Evolutionary conservation across 768 basidiomycete genomes (phyloP).

Genomic region (Trametes cingulata): DNA sequence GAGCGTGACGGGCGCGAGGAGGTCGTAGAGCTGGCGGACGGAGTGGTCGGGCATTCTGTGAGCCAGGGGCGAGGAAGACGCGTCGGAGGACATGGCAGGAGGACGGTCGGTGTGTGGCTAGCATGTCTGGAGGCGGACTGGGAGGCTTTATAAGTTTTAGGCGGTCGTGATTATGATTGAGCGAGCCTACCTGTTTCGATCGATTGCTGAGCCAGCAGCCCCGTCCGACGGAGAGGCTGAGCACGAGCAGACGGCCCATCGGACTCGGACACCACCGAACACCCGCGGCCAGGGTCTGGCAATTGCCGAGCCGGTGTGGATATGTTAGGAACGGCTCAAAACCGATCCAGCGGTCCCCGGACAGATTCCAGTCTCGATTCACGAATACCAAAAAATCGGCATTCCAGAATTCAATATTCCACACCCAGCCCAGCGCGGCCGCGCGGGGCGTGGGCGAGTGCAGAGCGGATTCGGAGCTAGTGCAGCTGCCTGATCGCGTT

Average conservation of each 20-base stretch:
- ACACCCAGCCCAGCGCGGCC: not conserved
- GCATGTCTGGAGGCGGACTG: slow-evolving; percentile 3
- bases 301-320: slow-evolving; percentile 6
- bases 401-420: not conserved
- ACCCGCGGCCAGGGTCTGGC: slow-evolving; percentile 5
- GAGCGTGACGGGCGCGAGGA: slow-evolving; percentile 58
- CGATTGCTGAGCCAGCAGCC: slow-evolving; percentile 27
- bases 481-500: too few relatives aligned
- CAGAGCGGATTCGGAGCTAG: slow-evolving; percentile 1
- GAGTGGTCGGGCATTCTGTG: slow-evolving; percentile 41
- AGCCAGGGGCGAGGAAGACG: slow-evolving; percentile 31
- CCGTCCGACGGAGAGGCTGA: slow-evolving; percentile 2
- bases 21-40: slow-evolving; percentile 48
- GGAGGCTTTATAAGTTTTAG: slow-evolving; percentile 34
- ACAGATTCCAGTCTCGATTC: too few relatives aligned
- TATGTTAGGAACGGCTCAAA: slow-evolving; percentile 11
- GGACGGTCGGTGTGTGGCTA: slow-evolving; percentile 12
- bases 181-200: slow-evolving; percentile 29
- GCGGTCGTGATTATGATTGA: slow-evolving; percentile 23
- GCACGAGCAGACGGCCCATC: not conserved
- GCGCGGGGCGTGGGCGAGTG: not conserved
- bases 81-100: slow-evolving; percentile 20
- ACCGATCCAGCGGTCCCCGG: slow-evolving; percentile 4
- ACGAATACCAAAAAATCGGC: not conserved
- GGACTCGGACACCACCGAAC: slow-evolving; percentile 1